Base-by-base conservation (phyloP, 176 grass and related monocot species). In the Rhynchospora tenuis region DNA sequence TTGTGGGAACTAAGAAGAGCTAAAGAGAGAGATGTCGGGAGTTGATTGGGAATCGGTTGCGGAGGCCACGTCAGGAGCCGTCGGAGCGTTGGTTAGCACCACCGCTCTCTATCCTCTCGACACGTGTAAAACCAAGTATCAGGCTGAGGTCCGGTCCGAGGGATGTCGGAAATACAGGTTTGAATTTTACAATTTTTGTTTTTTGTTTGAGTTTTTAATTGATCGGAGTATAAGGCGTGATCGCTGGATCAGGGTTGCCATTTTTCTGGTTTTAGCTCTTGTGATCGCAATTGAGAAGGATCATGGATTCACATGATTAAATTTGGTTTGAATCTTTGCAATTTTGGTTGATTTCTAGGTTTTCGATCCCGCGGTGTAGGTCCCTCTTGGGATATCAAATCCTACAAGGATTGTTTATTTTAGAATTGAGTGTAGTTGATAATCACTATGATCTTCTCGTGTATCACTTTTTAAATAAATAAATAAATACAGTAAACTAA, bases 111-210 rank as follows among this genome's bases (percentile, higher is more conserved):
- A 99, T 85, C 96, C 96, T 33, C 93, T 99, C 77, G 96, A 99
- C 85, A 99, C 91, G 86, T 99, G 96, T 88, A 99, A 99, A 88
- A 90, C 91, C 57, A 99, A 90, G 86, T 93, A 91, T 87, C 96
- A 99, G 89, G 96, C 96, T 47, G 96, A 99, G 85, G 86, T 99
- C 33, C 88, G 85, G 64, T 85, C 96, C 6, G 64, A 88, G 1
- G 96, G 91, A 50, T 59, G 27, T 6, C 84, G 86, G 74, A 99
- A 99, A 87, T 99, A 99, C 85, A 99, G 96, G 96, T 95, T 16
- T 1, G 42, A 20, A 7, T 87, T 20, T 17, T 6, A 12, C 33
- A 15, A 0, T 16, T 11, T 1, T n/a, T 31, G 43, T 42, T 60
- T n/a, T 62, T 28, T 11, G 52, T 6, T 29, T 69, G 11, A 20